Conservation (phyloP, 2,329 filamentous ascomycete genomes). For the Scortechinia acanthostroma region DNA sequence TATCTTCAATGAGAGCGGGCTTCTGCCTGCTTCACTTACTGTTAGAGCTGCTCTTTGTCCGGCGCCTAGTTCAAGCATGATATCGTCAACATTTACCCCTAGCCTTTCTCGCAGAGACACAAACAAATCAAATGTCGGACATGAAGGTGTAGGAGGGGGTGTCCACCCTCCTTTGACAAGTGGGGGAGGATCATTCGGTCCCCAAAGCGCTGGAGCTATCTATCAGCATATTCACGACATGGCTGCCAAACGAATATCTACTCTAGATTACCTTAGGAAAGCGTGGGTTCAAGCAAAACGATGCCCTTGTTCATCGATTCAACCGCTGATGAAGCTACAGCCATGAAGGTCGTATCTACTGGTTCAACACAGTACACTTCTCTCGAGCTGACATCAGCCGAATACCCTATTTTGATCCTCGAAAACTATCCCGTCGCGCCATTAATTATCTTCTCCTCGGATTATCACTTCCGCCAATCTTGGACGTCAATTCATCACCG, state of each 20-base stretch:
- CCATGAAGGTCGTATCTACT: constrained; percentile 62
- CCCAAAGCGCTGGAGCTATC: constrained; percentile 1
- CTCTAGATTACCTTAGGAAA: constrained; percentile 58
- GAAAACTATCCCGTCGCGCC: constrained; percentile 54
- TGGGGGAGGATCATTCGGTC: not conserved
- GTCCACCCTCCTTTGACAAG: not conserved
- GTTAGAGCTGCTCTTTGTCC: too few relatives aligned
- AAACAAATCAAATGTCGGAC: not conserved
- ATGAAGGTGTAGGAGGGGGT: not conserved
- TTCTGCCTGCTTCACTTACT: too few relatives aligned
- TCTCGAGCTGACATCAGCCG: constrained; percentile 45
- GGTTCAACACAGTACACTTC: constrained; percentile 66
- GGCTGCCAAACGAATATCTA: constrained; percentile 59
- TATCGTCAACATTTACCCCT: not conserved
- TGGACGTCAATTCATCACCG: constrained; percentile 51
- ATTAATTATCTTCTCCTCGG: constrained; percentile 62
- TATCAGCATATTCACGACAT: constrained; percentile 41
- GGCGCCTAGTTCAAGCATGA: too few relatives aligned
- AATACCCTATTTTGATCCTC: constrained; percentile 52
- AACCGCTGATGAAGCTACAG: constrained; percentile 17
- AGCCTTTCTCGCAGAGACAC: not conserved
- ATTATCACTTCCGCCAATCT: constrained; percentile 54
- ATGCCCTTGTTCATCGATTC: constrained; percentile 1
- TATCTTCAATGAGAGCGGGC: too few relatives aligned
- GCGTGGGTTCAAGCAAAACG: constrained; percentile 35